A percentile compares a stretch with the other conserved stretches of the same genome.
These are phyloP conservation scores for Diaporthe eres DNA, from an alignment of 2,329 filamentous ascomycete genomes.

Conservation along the genomic window DNA sequence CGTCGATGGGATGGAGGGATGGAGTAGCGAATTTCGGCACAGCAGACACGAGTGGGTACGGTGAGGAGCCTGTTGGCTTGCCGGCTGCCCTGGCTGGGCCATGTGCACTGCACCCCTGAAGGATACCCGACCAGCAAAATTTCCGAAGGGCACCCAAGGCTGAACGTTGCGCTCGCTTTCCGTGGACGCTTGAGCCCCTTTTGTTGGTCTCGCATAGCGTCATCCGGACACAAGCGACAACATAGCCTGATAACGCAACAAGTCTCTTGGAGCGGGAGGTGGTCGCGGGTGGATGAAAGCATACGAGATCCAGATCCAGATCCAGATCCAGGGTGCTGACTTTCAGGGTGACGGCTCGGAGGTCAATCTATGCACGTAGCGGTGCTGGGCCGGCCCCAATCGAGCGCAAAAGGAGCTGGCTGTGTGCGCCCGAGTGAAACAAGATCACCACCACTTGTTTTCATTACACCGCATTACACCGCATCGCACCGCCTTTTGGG, in stretches of 20 bases:
- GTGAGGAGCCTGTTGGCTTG: slow-evolving; percentile 24
- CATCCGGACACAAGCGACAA: slow-evolving; percentile 21
- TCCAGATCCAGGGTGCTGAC: background rate
- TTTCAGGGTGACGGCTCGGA: background rate
- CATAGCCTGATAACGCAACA: background rate
- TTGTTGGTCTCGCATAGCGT: slow-evolving; percentile 24
- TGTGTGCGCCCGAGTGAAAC: slow-evolving; percentile 36
- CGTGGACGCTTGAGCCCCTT: slow-evolving; percentile 33
- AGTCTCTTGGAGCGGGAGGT: slow-evolving; percentile 8
- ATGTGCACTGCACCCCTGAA: slow-evolving; percentile 29
- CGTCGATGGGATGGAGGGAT: slow-evolving; percentile 19
- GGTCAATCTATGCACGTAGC: background rate
- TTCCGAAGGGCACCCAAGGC: slow-evolving; percentile 37
- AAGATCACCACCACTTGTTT: slow-evolving; percentile 23
- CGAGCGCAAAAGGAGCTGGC: slow-evolving; percentile 19
- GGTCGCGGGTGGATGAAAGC: background rate
- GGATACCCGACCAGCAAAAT: slow-evolving; percentile 34
- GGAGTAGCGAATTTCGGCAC: slow-evolving; percentile 40
- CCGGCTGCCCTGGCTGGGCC: slow-evolving; percentile 2
- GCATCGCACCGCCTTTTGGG: slow-evolving; percentile 38
- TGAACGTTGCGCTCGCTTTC: slow-evolving; percentile 40
- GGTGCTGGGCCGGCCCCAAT: slow-evolving; percentile 1
- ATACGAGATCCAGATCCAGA: background rate
- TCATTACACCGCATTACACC: slow-evolving; percentile 23
- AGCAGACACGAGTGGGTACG: slow-evolving; percentile 37